phyloP scores from a whole-genome alignment of 176 grass and related monocot genomes.

The Juncus inflexus region DNA sequence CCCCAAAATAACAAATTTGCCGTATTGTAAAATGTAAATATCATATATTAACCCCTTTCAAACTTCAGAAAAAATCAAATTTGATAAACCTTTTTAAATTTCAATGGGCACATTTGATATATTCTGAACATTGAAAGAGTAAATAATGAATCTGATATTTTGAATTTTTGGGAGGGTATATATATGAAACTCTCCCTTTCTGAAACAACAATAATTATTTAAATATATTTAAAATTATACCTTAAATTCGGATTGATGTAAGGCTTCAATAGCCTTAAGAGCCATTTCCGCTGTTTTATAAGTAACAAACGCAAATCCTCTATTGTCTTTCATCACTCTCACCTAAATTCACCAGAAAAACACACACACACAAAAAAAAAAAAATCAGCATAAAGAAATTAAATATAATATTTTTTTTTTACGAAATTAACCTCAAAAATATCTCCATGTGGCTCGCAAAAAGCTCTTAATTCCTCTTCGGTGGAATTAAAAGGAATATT shows the following conservation, averaged over 20 bases:
- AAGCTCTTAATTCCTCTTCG: conserved; percentile 63
- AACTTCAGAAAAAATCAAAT: no score
- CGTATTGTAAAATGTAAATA: no score
- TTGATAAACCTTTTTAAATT: no score
- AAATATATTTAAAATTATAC: conserved; percentile 19
- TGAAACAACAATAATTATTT: no score
- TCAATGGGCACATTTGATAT: no score
- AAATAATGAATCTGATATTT: no score
- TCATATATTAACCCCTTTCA: no score
- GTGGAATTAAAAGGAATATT: conserved; percentile 50
- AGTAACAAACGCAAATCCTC: conserved; percentile 71
- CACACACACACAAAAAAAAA: conserved; percentile 21
- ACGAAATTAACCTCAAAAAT: conserved; percentile 70
- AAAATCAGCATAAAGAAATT: not conserved
- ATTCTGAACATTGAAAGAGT: no score
- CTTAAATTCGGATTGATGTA: conserved; percentile 70
- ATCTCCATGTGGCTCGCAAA: conserved; percentile 74
- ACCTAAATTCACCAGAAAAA: conserved; percentile 44
- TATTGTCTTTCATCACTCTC: conserved; percentile 67
- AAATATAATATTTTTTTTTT: not conserved
- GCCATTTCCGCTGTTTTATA: conserved; percentile 68
- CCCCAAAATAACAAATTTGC: no score
- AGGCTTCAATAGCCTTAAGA: conserved; percentile 55
- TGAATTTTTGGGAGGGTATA: no score
- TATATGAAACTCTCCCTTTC: no score